Conservation (phyloP, 2,329 filamentous ascomycete genomes). For the Penicillium psychrosexuale region DNA sequence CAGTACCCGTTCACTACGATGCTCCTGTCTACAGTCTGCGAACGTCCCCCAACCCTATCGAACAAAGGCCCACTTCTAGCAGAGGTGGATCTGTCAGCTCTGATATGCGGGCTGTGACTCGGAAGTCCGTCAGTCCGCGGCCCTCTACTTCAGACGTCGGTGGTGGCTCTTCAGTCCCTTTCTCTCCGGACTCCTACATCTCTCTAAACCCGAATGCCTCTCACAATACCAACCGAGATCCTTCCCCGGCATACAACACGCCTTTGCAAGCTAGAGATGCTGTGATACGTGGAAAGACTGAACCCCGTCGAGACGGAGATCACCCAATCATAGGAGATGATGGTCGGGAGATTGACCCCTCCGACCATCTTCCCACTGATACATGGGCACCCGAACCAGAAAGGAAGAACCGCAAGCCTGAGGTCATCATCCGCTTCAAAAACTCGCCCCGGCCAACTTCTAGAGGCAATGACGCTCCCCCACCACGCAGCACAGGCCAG, state of each 20-base stretch:
- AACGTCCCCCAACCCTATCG: conserved; percentile 28
- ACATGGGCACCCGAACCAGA: conserved; percentile 66
- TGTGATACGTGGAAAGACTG: conserved; percentile 37
- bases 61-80: conserved; percentile 25
- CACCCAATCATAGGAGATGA: conserved; percentile 63
- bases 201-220: conserved; percentile 53
- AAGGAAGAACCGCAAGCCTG: conserved; percentile 51
- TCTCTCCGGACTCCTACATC: conserved; percentile 61
- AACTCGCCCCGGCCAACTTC: conserved; percentile 33
- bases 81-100: conserved; percentile 34
- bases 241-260: conserved; percentile 37
- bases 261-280: conserved; percentile 40
- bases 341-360: conserved; percentile 63
- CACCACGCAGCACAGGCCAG: conserved; percentile 13
- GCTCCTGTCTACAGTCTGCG: conserved; percentile 29
- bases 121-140: conserved; percentile 59
- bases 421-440: conserved; percentile 49
- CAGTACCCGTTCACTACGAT: conserved; percentile 16
- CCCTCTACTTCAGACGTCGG: conserved; percentile 45
- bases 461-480: conserved; percentile 17
- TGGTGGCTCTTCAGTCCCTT: conserved; percentile 50
- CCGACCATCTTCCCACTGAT: conserved; percentile 62
- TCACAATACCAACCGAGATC: conserved; percentile 33
- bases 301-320: conserved; percentile 41
- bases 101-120: conserved; percentile 42